Percentiles rank a stretch among this genome's conserved stretches.
Evolutionary conservation across 2,329 filamentous ascomycete species (phyloP).

Genomic region (Cyclaneusma minus): DNA sequence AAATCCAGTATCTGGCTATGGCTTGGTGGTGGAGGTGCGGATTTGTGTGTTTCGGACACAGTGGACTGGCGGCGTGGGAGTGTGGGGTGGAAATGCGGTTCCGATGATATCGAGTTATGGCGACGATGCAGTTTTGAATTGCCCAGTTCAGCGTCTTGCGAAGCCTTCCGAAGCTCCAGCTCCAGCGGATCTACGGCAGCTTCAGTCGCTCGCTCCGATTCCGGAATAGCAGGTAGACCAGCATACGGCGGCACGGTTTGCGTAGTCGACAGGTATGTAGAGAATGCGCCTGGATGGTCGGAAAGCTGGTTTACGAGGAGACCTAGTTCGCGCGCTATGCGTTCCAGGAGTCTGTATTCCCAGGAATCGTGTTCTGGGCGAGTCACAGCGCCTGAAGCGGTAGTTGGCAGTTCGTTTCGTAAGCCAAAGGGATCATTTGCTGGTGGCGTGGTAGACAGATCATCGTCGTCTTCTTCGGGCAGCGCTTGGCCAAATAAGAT

Average conservation of each 20-base stretch:
- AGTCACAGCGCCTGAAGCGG: neutral
- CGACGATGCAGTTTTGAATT: too few relatives aligned
- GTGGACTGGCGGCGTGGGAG: constrained; percentile 6
- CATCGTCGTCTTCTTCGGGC: constrained; percentile 27
- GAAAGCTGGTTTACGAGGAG: constrained; percentile 69
- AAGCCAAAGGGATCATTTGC: constrained; percentile 16
- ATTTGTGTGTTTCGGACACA: constrained; percentile 7
- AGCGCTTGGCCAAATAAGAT: constrained; percentile 77
- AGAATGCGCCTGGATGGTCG: constrained; percentile 79
- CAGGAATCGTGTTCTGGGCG: constrained; percentile 28
- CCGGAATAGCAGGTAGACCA: constrained; percentile 52
- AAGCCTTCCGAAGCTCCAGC: too few relatives aligned
- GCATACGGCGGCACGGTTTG: constrained; percentile 59
- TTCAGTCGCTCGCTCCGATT: constrained; percentile 24
- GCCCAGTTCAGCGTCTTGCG: too few relatives aligned
- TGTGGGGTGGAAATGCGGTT: constrained; percentile 9
- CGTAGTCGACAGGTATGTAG: constrained; percentile 55
- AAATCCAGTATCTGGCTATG: constrained; percentile 26
- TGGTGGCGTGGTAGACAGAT: constrained; percentile 25
- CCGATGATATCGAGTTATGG: too few relatives aligned
- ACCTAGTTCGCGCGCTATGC: constrained; percentile 76
- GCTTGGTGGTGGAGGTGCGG: constrained; percentile 6
- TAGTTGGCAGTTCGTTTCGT: constrained; percentile 8
- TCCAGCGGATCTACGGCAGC: too few relatives aligned
- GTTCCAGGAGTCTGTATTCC: constrained; percentile 67